A percentile compares a stretch with the other conserved stretches of the same genome.
Conservation (phyloP, 352 stramenopile species). For the Pythium monospermum region DNA sequence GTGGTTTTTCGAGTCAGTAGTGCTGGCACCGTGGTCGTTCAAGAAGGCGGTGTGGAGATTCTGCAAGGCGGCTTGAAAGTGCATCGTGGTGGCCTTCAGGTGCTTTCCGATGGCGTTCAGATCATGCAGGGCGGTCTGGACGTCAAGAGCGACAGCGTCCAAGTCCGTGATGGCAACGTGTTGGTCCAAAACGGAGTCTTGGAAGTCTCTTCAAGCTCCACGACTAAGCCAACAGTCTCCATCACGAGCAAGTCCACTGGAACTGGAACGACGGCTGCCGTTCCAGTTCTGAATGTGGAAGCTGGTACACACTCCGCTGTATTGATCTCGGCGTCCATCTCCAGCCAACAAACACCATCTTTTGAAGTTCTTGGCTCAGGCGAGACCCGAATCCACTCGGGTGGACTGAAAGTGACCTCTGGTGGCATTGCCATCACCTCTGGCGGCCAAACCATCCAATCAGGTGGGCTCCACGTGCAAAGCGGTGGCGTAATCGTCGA, state of each 20-base stretch:
- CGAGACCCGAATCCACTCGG: constrained; percentile 43
- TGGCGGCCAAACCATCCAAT: constrained; percentile 54
- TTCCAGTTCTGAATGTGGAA: constrained; percentile 23
- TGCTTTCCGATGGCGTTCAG: constrained; percentile 50
- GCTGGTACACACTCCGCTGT: constrained; percentile 1
- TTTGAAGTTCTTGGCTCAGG: constrained; percentile 60
- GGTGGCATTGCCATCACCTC: constrained; percentile 51
- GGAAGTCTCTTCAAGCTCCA: constrained; percentile 13
- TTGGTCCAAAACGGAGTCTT: constrained; percentile 33
- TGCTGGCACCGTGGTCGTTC: constrained; percentile 44
- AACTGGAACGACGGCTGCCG: background rate
- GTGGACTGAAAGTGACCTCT: constrained; percentile 42
- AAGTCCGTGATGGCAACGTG: constrained; percentile 41
- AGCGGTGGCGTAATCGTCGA: constrained; percentile 53
- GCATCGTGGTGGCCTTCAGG: constrained; percentile 48
- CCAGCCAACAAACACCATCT: constrained; percentile 19
- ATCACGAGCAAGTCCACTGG: background rate
- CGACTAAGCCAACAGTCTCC: background rate
- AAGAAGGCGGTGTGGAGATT: constrained; percentile 54
- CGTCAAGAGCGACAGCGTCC: constrained; percentile 19
- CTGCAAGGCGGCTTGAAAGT: constrained; percentile 52
- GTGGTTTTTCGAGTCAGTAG: constrained; percentile 50
- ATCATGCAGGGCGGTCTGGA: constrained; percentile 24
- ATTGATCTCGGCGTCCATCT: constrained; percentile 15
- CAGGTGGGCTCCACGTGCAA: constrained; percentile 48